phyloP scores from a whole-genome alignment of 495 filamentous ascomycete genomes.

The Trichoderma asperelloides region DNA sequence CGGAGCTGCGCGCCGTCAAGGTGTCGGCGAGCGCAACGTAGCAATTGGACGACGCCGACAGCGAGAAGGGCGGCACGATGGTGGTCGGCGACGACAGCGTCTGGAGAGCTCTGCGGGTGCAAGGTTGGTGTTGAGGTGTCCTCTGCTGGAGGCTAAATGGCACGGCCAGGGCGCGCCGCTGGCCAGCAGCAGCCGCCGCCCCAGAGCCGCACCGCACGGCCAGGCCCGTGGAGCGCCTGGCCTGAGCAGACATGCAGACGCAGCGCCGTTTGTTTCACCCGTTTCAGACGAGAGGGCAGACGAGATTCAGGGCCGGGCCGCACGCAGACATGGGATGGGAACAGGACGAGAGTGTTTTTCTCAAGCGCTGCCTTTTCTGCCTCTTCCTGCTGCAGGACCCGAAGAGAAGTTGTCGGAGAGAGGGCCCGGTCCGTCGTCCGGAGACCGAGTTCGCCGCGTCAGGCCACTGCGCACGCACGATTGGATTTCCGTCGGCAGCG shows the following conservation, averaged over 20 bases:
- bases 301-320: not conserved
- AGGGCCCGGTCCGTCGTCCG: not conserved
- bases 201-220: not conserved
- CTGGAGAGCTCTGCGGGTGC: not conserved
- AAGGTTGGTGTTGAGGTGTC: not conserved
- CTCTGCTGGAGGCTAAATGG: not conserved
- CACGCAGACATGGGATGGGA: not conserved
- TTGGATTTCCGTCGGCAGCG: not conserved
- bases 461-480: not conserved
- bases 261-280: not conserved
- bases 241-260: constrained; percentile 2
- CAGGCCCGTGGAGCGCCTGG: constrained; percentile 8
- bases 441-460: constrained; percentile 7
- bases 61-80: not conserved
- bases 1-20: not conserved
- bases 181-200: not conserved
- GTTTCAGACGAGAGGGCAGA: not conserved
- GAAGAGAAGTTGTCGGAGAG: not conserved
- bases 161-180: not conserved
- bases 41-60: constrained; percentile 1
- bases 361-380: not conserved
- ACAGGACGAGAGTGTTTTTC: not conserved
- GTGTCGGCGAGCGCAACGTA: not conserved
- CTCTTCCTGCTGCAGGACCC: not conserved
- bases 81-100: constrained; percentile 9